Evolutionary conservation across 2,329 filamentous ascomycete species (phyloP), one percentile per base, ranked within the genome.

Genomic region (Exophiala viscosa): DNA sequence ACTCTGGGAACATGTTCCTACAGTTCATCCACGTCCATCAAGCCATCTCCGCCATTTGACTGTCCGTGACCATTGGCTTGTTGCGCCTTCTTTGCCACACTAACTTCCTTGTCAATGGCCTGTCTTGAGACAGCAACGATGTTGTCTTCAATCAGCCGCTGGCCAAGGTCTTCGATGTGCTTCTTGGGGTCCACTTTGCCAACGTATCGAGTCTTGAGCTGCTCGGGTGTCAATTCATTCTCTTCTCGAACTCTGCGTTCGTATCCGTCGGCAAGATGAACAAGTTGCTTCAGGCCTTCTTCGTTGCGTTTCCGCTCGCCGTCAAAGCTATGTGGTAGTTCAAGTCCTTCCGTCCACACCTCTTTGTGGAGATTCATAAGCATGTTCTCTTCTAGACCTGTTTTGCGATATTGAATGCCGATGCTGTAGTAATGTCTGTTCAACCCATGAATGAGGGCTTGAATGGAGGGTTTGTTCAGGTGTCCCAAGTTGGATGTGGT

Each of bases 391-490:
- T 99, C 93, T 45, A 99, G 78, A 1, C 90, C 92, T 0, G 92
- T 96, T 79, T 99, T 99, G 68, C 92, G 82, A 75, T 99, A 99
- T 75, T 96, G 91, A 76, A 99, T 97, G 55, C 84, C 92, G 68
- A 99, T 99, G 65, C 90, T 96, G 80, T 99, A 99, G 80, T 99
- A 99, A 77, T 99, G 93, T 66, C 93, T 82, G 78, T 99, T 99
- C 40, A 99, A 81, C 53, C 93, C 93, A 73, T 99, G 93, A 60
- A 99, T 99, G 52, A 99, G 85, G 33, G 95, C 92, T 76, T 99
- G 95, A 61, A 99, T 99, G n/a, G 91, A 96, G 20, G 93, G 95
- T 76, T 99, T 99, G 79, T 99, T 97, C 62, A 99, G 82, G 70
- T 99, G 93, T 20, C 95, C 93, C 67, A 99, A 75, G 76, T 99